Conservation (phyloP, 1,139 yeast genomes). For the Pichia sp. region DNA sequence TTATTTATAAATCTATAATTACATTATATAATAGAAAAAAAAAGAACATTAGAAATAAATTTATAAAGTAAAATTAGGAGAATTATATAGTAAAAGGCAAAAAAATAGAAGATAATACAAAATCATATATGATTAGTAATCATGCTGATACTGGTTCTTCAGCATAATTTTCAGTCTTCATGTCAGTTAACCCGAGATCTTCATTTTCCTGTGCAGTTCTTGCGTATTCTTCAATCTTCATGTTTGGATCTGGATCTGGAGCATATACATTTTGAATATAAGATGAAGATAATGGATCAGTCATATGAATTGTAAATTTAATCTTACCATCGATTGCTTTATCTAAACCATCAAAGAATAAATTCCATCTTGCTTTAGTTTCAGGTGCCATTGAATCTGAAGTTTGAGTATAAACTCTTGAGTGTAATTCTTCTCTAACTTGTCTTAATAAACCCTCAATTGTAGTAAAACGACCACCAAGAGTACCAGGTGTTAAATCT, state of each 20-base stretch:
- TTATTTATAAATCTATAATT: too few relatives aligned
- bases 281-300: slow-evolving; percentile 91
- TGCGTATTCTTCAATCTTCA: slow-evolving; percentile 84
- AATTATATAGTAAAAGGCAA: too few relatives aligned
- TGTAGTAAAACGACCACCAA: slow-evolving; percentile 97
- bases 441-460: slow-evolving; percentile 87
- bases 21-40: too few relatives aligned
- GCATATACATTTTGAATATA: slow-evolving; percentile 97
- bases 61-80: too few relatives aligned
- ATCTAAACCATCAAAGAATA: slow-evolving; percentile 67
- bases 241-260: slow-evolving; percentile 95
- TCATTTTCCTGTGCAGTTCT: slow-evolving; percentile 87
- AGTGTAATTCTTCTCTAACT: slow-evolving; percentile 82
- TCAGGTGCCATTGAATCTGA: slow-evolving; percentile 87
- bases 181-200: slow-evolving; percentile 83
- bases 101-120: too few relatives aligned
- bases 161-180: slow-evolving; percentile 33
- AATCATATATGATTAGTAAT: too few relatives aligned
- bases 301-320: slow-evolving; percentile 81
- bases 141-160: too few relatives aligned
- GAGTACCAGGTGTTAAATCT: slow-evolving; percentile 92
- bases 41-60: too few relatives aligned
- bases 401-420: slow-evolving; percentile 77
- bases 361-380: slow-evolving; percentile 72
- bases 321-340: slow-evolving; percentile 80